Evolutionary conservation across 2,329 filamentous ascomycete species (phyloP).

Genomic region (Knufia petricola): DNA sequence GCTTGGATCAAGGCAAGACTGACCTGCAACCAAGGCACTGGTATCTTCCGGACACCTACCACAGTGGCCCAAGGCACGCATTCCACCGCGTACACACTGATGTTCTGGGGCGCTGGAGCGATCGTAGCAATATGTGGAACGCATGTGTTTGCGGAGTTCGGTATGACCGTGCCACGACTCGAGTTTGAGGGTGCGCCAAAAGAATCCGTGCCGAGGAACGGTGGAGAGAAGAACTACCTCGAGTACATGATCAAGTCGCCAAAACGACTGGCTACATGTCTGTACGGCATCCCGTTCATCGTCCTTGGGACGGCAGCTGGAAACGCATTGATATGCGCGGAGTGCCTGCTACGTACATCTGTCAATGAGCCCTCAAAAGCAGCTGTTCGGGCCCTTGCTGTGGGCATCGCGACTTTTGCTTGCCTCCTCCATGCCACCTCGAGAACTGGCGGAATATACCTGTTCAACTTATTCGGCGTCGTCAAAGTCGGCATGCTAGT

Average conservation of each 20-base stretch:
- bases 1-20: not conserved
- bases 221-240: constrained; percentile 17
- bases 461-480: constrained; percentile 44
- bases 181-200: constrained; percentile 5
- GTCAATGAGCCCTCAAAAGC: constrained; percentile 20
- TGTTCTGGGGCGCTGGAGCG: constrained; percentile 42
- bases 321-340: constrained; percentile 12
- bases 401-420: constrained; percentile 35
- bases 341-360: constrained; percentile 39
- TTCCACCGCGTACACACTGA: constrained; percentile 38
- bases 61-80: constrained; percentile 36
- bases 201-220: constrained; percentile 9
- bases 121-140: constrained; percentile 39
- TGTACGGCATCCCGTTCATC: constrained; percentile 24
- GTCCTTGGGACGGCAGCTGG: constrained; percentile 17
- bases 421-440: constrained; percentile 42
- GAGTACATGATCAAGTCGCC: constrained; percentile 23
- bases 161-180: constrained; percentile 36
- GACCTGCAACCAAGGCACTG: constrained; percentile 29
- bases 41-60: constrained; percentile 42
- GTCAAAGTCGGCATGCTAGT: constrained; percentile 42
- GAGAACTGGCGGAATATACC: constrained; percentile 40
- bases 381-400: constrained; percentile 35
- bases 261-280: constrained; percentile 17
- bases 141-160: constrained; percentile 40